Evolutionary conservation across 768 basidiomycete species (phyloP).

Genomic region (Glaciozyma martinii): DNA sequence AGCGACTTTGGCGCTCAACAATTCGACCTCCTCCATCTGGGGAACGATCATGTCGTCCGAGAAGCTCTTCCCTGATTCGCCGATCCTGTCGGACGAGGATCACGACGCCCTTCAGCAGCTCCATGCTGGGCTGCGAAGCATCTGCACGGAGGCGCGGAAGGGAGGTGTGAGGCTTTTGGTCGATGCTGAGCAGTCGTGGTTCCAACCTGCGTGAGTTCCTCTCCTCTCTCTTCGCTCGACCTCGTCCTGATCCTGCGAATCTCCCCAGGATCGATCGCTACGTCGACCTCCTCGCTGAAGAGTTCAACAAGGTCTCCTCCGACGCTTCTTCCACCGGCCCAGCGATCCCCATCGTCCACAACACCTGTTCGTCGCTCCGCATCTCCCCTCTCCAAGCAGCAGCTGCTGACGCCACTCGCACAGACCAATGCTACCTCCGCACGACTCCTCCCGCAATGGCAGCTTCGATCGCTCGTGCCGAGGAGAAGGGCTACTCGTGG

Average conservation of each 20-base stretch:
- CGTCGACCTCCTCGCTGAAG: slow-evolving; percentile 28
- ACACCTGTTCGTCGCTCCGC: neutral
- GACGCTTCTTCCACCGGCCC: neutral
- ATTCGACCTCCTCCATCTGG: slow-evolving; percentile 1
- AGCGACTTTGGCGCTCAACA: slow-evolving; percentile 20
- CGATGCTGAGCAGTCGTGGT: slow-evolving; percentile 37
- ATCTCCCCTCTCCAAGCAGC: slow-evolving; percentile 3
- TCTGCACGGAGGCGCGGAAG: slow-evolving; percentile 26
- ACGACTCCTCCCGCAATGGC: slow-evolving; percentile 28
- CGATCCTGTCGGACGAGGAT: slow-evolving; percentile 27
- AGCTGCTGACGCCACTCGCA: too few relatives aligned
- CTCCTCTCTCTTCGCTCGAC: neutral
- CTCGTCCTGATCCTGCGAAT: neutral
- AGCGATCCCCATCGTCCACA: slow-evolving; percentile 1
- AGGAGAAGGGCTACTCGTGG: slow-evolving; percentile 30
- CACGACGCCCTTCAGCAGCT: slow-evolving; percentile 28
- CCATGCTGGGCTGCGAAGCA: slow-evolving; percentile 24
- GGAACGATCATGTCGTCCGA: slow-evolving; percentile 8
- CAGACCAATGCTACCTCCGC: slow-evolving; percentile 29
- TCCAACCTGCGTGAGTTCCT: slow-evolving; percentile 29
- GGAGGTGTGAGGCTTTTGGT: slow-evolving; percentile 33
- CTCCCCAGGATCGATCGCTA: slow-evolving; percentile 30
- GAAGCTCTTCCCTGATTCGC: slow-evolving; percentile 20
- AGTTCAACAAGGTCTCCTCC: slow-evolving; percentile 32
- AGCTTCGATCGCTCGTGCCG: slow-evolving; percentile 29